Evolutionary conservation across 768 basidiomycete genomes (phyloP).

Genomic region (Mycena albidolilacea): DNA sequence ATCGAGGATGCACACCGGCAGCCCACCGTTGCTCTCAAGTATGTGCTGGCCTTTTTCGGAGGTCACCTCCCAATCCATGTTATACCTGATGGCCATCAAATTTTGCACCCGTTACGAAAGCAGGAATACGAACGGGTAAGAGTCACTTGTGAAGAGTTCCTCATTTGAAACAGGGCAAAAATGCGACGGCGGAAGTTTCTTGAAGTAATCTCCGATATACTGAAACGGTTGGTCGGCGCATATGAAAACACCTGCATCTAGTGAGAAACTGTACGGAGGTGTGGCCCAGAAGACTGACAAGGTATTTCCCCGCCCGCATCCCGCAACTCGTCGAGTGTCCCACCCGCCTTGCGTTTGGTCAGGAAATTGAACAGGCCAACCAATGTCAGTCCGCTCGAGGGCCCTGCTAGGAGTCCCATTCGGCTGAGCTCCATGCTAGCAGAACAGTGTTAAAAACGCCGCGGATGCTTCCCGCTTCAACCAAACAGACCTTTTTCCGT

Average conservation of each 20-base stretch:
- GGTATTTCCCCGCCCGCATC: constrained; percentile 1
- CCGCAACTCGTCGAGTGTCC: constrained; percentile 7
- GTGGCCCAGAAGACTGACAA: not conserved
- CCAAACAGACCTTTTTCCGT: not conserved
- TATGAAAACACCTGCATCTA: not conserved
- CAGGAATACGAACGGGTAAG: not conserved
- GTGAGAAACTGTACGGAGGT: not conserved
- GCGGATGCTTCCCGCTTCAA: not conserved
- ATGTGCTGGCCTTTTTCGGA: not conserved
- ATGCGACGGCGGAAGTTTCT: not conserved
- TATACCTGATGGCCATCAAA: not conserved
- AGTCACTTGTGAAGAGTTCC: not conserved
- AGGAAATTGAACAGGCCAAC: not conserved
- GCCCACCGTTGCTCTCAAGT: not conserved
- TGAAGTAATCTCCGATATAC: constrained; percentile 7
- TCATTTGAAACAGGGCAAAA: constrained; percentile 3
- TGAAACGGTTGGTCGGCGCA: not conserved
- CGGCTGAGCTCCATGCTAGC: not conserved
- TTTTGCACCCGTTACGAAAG: not conserved
- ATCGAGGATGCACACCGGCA: not conserved
- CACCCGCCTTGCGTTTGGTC: constrained; percentile 7
- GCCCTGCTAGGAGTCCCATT: not conserved
- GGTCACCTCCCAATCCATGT: not conserved
- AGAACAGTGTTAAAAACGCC: not conserved
- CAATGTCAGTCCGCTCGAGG: not conserved